phyloP scores from a whole-genome alignment of 805 yeast genomes.

The Saccharomycopsis sp. region DNA sequence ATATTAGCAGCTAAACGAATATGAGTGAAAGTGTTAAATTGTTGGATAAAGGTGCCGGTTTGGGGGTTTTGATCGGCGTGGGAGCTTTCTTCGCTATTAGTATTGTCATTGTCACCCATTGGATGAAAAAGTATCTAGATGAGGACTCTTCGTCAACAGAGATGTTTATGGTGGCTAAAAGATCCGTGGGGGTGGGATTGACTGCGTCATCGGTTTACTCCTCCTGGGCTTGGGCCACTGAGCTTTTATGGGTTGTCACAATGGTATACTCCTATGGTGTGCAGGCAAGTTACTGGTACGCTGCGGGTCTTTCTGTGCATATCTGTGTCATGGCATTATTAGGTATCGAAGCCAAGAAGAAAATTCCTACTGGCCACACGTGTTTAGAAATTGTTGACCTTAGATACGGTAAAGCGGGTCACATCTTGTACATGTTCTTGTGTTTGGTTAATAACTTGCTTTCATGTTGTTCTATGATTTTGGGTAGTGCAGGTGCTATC shows the following conservation, averaged over 20 bases:
- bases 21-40: slow-evolving; percentile 1
- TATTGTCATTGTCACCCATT: slow-evolving; percentile 26
- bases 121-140: slow-evolving; percentile 23
- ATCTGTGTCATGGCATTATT: slow-evolving; percentile 28
- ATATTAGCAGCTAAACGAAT: neutral
- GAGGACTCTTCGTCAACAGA: slow-evolving; percentile 27
- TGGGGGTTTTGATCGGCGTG: slow-evolving; percentile 31
- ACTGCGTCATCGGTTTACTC: slow-evolving; percentile 34
- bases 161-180: slow-evolving; percentile 32
- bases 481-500: slow-evolving; percentile 32
- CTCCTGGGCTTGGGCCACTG: slow-evolving; percentile 33
- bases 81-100: slow-evolving; percentile 29
- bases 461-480: slow-evolving; percentile 31
- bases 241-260: slow-evolving; percentile 28
- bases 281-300: slow-evolving; percentile 28
- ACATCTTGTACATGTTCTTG: slow-evolving; percentile 26
- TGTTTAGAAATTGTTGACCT: slow-evolving; percentile 30
- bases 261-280: slow-evolving; percentile 31
- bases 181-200: slow-evolving; percentile 33
- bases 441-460: slow-evolving; percentile 28
- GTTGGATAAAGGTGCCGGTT: slow-evolving; percentile 24
- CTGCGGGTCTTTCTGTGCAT: slow-evolving; percentile 30
- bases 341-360: slow-evolving; percentile 30
- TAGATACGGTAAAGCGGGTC: slow-evolving; percentile 30
- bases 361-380: slow-evolving; percentile 33